phyloP scores from a whole-genome alignment of 805 yeast species.

The Metschnikowia reukaufii region DNA sequence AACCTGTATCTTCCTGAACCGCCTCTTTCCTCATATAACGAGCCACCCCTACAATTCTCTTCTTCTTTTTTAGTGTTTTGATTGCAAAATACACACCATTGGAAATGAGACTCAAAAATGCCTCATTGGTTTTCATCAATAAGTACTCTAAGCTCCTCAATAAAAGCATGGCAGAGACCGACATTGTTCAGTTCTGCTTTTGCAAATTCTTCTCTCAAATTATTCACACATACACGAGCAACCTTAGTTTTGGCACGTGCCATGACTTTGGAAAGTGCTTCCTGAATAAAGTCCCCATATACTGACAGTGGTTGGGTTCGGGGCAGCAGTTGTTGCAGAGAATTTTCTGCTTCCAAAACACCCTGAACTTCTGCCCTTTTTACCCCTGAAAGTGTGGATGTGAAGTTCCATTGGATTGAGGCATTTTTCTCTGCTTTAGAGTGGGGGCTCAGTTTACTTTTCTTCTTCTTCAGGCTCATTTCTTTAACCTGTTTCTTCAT shows the following conservation, averaged over 20 bases:
- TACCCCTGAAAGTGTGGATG: slow-evolving; percentile 12
- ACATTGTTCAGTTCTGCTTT: slow-evolving; percentile 53
- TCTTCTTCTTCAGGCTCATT: slow-evolving; percentile 27
- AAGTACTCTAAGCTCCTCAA: slow-evolving; percentile 52
- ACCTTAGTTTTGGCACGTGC: slow-evolving; percentile 51
- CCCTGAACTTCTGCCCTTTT: background rate
- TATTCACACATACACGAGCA: slow-evolving; percentile 47
- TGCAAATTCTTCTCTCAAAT: slow-evolving; percentile 41
- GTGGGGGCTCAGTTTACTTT: slow-evolving; percentile 4
- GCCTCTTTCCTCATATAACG: too few relatives aligned
- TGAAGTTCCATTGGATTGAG: slow-evolving; percentile 17
- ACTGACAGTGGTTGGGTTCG: slow-evolving; percentile 12
- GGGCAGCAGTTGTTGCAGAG: slow-evolving; percentile 1
- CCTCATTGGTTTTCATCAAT: slow-evolving; percentile 7
- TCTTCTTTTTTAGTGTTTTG: background rate
- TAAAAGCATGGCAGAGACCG: slow-evolving; percentile 64
- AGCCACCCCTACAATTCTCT: too few relatives aligned
- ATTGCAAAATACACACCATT: background rate
- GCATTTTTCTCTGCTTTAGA: slow-evolving; percentile 20
- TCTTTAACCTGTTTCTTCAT: slow-evolving; percentile 10
- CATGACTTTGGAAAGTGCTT: slow-evolving; percentile 36
- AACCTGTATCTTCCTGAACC: too few relatives aligned
- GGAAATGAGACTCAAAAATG: background rate
- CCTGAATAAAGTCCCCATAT: slow-evolving; percentile 12
- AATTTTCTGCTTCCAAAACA: background rate